These are phyloP conservation scores for Auxenochlorella pyrenoidosa DNA, from an alignment of 139 green algal genomes.

Conservation along the genomic window DNA sequence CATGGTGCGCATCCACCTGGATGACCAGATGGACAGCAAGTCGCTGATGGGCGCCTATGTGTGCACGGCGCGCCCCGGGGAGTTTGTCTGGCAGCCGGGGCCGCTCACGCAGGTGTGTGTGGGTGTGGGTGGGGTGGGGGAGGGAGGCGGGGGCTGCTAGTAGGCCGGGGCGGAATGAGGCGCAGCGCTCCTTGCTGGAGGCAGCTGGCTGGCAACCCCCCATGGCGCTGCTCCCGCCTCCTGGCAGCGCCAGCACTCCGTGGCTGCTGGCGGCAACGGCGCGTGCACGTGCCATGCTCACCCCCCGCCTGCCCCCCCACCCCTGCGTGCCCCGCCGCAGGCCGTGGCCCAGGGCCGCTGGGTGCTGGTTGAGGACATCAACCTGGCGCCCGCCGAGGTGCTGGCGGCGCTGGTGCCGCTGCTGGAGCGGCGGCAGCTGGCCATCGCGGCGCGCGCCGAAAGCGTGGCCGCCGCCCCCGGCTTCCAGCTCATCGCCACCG, in stretches of 20 bases:
- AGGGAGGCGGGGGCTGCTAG: no score
- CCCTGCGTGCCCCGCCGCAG: not conserved
- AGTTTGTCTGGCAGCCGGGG: conserved; percentile 97
- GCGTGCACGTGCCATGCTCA: not conserved
- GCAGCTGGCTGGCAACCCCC: not conserved
- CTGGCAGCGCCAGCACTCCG: no score
- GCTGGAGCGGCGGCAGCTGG: conserved; percentile 80
- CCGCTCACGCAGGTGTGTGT: conserved; percentile 80
- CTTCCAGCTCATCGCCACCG: conserved; percentile 90
- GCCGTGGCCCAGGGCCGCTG: conserved; percentile 88
- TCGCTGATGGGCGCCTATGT: conserved; percentile 94
- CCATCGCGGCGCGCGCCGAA: conserved; percentile 78
- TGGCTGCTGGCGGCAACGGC: no score
- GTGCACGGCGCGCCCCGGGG: conserved; percentile 87
- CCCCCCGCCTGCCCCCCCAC: no score
- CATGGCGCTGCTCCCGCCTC: not conserved
- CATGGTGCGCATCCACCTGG: conserved; percentile 88
- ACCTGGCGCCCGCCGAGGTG: conserved; percentile 92
- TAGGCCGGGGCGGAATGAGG: no score
- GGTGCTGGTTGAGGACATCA: conserved; percentile 96
- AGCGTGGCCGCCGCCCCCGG: conserved; percentile 68
- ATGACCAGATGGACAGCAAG: conserved; percentile 97
- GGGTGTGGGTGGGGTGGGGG: not conserved
- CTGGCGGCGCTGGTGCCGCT: conserved; percentile 89
- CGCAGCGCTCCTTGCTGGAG: not conserved